Base-by-base conservation (phyloP, 805 yeast species). In the Lipomyces starkeyi region DNA sequence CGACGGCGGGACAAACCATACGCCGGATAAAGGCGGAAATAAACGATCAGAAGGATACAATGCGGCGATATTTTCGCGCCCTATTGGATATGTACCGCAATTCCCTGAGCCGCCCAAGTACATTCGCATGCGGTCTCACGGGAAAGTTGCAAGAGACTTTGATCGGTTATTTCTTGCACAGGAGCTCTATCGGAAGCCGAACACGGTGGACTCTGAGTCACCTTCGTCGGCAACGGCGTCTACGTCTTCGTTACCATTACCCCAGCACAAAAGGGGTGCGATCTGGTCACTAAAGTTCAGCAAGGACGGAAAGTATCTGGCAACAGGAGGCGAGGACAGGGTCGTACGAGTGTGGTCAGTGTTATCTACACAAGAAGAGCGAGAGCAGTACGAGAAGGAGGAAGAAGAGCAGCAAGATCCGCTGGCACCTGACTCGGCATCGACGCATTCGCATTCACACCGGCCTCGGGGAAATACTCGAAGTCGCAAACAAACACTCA, bases 311-410 rank as follows among this genome's bases (percentile, higher is more conserved):
- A 88, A 86, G 77, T 91, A 83, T 76, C 78, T 93, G 73, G 97
- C 97, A 0, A 85, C 90, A 1, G 97, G 94, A 0, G 96, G 97
- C 22, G 86, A 90, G 73, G 93, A 91, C 75, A 84, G 89, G 2
- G 77, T 82, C 0, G 82, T 93, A 14, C 81, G 87, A 62, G 80
- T 93, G 3, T 93, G 97, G 95, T 88, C 91, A 76, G 96, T 91
- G 4, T 85, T 92, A 0, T 81, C 91, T 2, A 86, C 93, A 0
- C 89, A 92, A 0, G 79, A 87, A 67, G 93, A 91, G 72, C 80
- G 96, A 69, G 88, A 83, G 68, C 76, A 75, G 20, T 66, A 59
- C 22, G 66, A 71, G 40, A 56, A 59, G n/a, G 68, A 65, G 9
- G 74, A 71, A n/a, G 70, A 65, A n/a, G 14, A 49, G 49, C 27